A percentile compares a stretch with the other conserved stretches of the same genome.
Evolutionary conservation across 352 stramenopile species (phyloP).

Genomic region (Phytopythium montanum): DNA sequence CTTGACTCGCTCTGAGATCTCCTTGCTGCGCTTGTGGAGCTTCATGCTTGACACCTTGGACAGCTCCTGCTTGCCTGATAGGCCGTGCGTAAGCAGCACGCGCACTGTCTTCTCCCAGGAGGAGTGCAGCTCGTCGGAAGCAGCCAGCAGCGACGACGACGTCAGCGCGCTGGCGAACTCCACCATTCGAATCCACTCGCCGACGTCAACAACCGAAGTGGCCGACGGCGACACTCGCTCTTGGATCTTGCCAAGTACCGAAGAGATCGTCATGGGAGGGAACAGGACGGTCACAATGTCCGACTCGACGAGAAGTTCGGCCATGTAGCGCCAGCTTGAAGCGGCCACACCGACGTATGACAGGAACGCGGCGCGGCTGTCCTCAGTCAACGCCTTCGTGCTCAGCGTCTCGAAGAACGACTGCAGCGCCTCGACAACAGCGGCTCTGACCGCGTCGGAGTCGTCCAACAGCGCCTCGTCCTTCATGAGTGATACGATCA

Average conservation of each 20-base stretch:
- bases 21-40: slow-evolving; percentile 45
- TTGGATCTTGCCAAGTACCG: slow-evolving; percentile 26
- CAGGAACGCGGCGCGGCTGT: neutral
- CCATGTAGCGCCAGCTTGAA: slow-evolving; percentile 14
- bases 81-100: slow-evolving; percentile 46
- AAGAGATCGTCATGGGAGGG: slow-evolving; percentile 20
- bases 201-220: slow-evolving; percentile 27
- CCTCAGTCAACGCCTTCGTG: neutral
- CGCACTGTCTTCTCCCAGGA: slow-evolving; percentile 50
- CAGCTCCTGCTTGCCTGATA: slow-evolving; percentile 59
- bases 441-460: neutral
- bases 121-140: slow-evolving; percentile 25
- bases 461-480: neutral
- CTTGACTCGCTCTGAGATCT: slow-evolving; percentile 22
- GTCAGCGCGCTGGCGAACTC: slow-evolving; percentile 37
- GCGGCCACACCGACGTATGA: slow-evolving; percentile 10
- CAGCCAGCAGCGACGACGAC: slow-evolving; percentile 14
- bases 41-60: slow-evolving; percentile 42
- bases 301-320: neutral
- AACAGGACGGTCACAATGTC: slow-evolving; percentile 17
- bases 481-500: slow-evolving; percentile 1
- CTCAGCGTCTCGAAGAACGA: slow-evolving; percentile 11
- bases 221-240: slow-evolving; percentile 27
- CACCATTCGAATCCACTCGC: slow-evolving; percentile 32
- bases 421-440: slow-evolving; percentile 7